Conservation (phyloP, 352 stramenopile genomes). For the Globisporangium lucens region DNA sequence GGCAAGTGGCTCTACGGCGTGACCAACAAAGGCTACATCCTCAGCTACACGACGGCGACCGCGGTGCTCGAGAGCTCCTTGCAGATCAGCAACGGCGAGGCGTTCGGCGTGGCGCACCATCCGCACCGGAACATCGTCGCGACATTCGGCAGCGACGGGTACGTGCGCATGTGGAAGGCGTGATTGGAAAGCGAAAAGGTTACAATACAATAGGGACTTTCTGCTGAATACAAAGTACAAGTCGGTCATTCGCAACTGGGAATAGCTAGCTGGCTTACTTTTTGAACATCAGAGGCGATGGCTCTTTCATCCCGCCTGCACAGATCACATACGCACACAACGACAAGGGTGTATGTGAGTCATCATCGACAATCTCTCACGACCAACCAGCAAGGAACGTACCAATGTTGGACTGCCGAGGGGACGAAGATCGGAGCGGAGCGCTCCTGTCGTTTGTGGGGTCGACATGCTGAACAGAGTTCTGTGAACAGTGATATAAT, state of each 20-base stretch:
- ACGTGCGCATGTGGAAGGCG: conserved; percentile 79
- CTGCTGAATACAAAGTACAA: background rate
- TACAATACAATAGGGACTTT: background rate
- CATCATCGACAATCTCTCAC: too few relatives aligned
- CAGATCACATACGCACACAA: background rate
- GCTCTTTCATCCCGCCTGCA: conserved; percentile 12
- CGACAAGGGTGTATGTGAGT: too few relatives aligned
- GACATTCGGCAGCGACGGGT: conserved; percentile 85
- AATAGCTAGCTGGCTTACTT: conserved; percentile 1
- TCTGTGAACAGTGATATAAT: background rate
- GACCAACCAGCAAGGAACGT: background rate
- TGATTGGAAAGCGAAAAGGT: conserved; percentile 19
- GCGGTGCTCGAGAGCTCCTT: conserved; percentile 67
- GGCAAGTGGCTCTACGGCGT: conserved; percentile 85
- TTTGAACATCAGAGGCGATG: conserved; percentile 18
- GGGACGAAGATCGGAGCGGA: conserved; percentile 4
- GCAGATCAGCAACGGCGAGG: conserved; percentile 79
- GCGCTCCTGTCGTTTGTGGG: background rate
- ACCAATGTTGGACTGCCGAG: conserved; percentile 5
- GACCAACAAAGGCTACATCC: conserved; percentile 81
- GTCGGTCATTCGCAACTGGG: background rate
- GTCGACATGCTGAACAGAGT: background rate
- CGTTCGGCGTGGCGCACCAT: conserved; percentile 83
- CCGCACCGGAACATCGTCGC: conserved; percentile 88
- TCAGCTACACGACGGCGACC: conserved; percentile 59